Base-by-base conservation (phyloP, 345 rosid species). In the Adansonia digitata region DNA sequence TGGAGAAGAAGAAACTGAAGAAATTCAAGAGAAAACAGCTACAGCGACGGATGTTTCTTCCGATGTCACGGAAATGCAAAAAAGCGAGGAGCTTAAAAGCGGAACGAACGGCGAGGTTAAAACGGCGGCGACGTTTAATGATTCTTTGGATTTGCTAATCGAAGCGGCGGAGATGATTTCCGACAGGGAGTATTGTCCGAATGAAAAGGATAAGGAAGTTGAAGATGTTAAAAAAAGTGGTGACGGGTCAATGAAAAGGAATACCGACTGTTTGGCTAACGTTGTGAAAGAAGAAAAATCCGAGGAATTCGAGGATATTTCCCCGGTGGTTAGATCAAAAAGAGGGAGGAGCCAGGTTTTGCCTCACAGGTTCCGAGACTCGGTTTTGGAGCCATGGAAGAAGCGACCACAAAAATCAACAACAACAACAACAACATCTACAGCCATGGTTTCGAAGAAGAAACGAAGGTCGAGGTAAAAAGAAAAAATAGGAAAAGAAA, bases 341-440 rank as follows among this genome's bases (percentile, higher is more conserved):
- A 73, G 87, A 73, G 85, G 85, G 48, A 78, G 86, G 77, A 80
- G 69, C 42, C 89, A 77, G 31, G 82, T 84, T 2, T 55, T 86
- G 71, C 89, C 89, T 39, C 74, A 65, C 17, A 80, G 86, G 65
- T 84, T 78, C 68, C 77, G 87, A 53, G 89, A 86, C 75, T 84
- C 86, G 60, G 81, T 86, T 53, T 40, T 84, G 31, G 83, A 81
- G 74, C 85, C 86, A 39, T 64, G 77, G 78, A 79, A 53, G 45
- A 72, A 69, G 26, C 73, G n/a, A n/a, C n/a, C n/a, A n/a, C n/a
- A n/a, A n/a, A n/a, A n/a, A n/a, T n/a, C n/a, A n/a, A n/a, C n/a
- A n/a, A n/a, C n/a, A n/a, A n/a, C n/a, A n/a, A n/a, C n/a, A n/a
- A n/a, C n/a, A n/a, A n/a, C n/a, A n/a, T n/a, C n/a, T n/a, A n/a